Evolutionary conservation across 164 flowering plant genomes (phyloP).

Genomic region (Berberis thunbergii): DNA sequence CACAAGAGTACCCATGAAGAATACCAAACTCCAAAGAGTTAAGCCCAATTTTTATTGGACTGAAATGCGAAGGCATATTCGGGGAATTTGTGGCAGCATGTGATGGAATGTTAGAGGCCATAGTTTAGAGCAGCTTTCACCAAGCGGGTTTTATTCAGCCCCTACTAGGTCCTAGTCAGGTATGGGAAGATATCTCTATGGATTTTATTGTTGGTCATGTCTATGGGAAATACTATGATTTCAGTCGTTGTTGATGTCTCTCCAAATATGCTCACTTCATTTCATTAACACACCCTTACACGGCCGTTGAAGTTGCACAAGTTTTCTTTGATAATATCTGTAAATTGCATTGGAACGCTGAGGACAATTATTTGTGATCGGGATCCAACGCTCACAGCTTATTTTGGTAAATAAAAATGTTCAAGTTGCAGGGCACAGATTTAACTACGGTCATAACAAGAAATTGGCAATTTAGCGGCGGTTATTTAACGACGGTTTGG

Average conservation of each 20-base stretch:
- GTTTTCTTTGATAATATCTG: slow-evolving; percentile 3
- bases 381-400: neutral
- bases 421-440: neutral
- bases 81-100: neutral
- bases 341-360: slow-evolving; percentile 2
- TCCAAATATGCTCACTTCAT: neutral
- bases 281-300: neutral
- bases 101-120: neutral
- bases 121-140: neutral
- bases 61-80: neutral
- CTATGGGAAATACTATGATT: neutral
- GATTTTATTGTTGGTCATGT: neutral
- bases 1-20: neutral
- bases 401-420: neutral
- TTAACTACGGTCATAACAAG: neutral
- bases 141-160: neutral
- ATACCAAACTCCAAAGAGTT: neutral
- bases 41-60: neutral
- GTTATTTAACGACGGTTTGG: too few relatives aligned
- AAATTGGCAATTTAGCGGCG: too few relatives aligned
- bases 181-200: slow-evolving; percentile 4
- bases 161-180: neutral
- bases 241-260: neutral
- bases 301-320: slow-evolving; percentile 2
- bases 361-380: slow-evolving; percentile 1